These are phyloP conservation scores for Fusarium pilosicola DNA, from an alignment of 2,329 filamentous ascomycete genomes.

Conservation along the genomic window DNA sequence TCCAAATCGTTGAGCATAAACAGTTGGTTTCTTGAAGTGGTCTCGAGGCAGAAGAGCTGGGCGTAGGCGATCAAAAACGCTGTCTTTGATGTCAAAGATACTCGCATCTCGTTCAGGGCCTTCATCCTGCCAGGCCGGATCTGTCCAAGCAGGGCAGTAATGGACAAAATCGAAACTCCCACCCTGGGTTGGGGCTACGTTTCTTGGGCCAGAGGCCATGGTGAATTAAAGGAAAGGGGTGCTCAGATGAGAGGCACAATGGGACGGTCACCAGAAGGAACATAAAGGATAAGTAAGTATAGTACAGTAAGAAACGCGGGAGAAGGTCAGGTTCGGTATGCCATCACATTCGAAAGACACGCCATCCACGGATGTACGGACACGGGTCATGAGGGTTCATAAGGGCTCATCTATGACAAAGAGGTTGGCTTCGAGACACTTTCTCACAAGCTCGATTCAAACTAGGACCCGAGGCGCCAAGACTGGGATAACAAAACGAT, in stretches of 20 bases:
- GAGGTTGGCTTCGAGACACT: background rate
- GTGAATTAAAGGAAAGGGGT: background rate
- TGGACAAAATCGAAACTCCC: slow-evolving; percentile 10
- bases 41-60: slow-evolving; percentile 42
- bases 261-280: background rate
- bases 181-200: background rate
- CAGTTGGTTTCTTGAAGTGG: slow-evolving; percentile 37
- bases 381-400: background rate
- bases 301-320: background rate
- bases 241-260: background rate
- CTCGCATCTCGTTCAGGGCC: slow-evolving; percentile 3
- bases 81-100: slow-evolving; percentile 25
- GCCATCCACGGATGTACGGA: background rate
- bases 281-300: background rate
- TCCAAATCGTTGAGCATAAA: slow-evolving; percentile 44
- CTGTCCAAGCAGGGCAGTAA: slow-evolving; percentile 44
- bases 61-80: slow-evolving; percentile 33
- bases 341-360: background rate
- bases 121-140: slow-evolving; percentile 43
- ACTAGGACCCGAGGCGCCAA: background rate
- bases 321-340: background rate
- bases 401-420: background rate
- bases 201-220: slow-evolving; percentile 7
- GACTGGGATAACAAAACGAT: slow-evolving; percentile 9
- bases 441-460: background rate